phyloP scores from a whole-genome alignment of 2,329 filamentous ascomycete species.

The Colletotrichum sp. region DNA sequence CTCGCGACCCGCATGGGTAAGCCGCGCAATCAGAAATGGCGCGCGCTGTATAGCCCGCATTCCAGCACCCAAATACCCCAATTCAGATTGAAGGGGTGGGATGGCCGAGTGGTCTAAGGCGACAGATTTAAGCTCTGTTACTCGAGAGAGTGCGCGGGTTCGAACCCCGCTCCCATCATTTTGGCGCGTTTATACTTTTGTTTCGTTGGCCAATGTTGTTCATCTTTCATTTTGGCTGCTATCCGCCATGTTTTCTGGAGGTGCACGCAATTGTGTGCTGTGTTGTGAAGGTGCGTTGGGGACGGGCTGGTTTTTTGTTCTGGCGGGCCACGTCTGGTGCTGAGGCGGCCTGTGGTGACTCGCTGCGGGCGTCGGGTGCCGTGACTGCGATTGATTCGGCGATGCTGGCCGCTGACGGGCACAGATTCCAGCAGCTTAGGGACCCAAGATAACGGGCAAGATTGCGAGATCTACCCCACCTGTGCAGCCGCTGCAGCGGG shows the following conservation, averaged over 20 bases:
- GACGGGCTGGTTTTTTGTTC: not conserved
- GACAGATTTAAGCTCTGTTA: slow-evolving; percentile 22
- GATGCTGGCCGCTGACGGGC: not conserved
- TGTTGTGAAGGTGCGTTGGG: not conserved
- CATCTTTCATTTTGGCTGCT: not conserved
- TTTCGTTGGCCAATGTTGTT: not conserved
- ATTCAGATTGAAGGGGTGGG: not conserved
- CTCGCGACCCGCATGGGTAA: not conserved
- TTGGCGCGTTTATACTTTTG: not conserved
- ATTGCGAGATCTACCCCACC: not conserved
- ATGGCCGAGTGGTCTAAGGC: slow-evolving; percentile 22
- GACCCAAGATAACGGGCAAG: not conserved
- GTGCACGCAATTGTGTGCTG: not conserved
- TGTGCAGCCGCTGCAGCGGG: not conserved
- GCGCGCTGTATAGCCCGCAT: not conserved
- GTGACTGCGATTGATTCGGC: not conserved
- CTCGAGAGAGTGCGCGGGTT: slow-evolving; percentile 19
- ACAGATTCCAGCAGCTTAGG: not conserved
- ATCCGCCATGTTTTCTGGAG: not conserved
- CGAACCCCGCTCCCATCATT: slow-evolving; percentile 19
- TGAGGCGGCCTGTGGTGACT: not conserved
- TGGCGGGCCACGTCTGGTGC: not conserved
- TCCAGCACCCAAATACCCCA: not conserved
- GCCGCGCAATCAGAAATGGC: not conserved
- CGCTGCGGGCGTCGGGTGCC: not conserved